Conservation (phyloP, 345 rosid genomes). For the Euphorbia peplus region DNA sequence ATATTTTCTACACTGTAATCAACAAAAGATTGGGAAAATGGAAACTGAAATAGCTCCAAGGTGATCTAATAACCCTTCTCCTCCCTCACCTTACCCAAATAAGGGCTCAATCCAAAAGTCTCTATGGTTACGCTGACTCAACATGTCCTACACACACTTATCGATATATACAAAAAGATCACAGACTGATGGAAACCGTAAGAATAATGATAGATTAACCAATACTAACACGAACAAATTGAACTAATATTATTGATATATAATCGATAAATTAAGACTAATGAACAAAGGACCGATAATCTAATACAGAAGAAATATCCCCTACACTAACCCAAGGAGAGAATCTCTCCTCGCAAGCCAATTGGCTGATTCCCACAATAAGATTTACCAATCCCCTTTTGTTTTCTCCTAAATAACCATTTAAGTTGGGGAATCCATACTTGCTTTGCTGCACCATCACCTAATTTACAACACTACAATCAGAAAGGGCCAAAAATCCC, state of each 20-base stretch:
- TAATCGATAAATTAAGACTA: no score
- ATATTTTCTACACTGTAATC: not conserved
- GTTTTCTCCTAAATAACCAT: no score
- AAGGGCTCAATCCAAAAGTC: not conserved
- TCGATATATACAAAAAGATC: not conserved
- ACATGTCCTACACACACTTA: not conserved
- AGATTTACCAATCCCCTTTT: no score
- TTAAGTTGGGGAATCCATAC: not conserved
- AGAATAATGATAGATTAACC: no score
- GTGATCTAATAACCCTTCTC: not conserved
- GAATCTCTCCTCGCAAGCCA: no score
- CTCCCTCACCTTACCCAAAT: not conserved
- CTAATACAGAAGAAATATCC: no score
- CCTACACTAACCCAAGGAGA: no score
- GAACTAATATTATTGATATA: no score
- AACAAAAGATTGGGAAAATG: not conserved
- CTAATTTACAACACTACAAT: not conserved
- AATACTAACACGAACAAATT: no score
- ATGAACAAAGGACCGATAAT: no score
- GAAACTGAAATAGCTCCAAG: not conserved
- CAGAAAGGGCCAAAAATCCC: not conserved
- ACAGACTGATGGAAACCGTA: no score
- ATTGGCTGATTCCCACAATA: no score
- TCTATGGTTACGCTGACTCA: not conserved
- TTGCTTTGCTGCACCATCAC: not conserved